Conservation (phyloP, 129 eudicot genomes). For the Flaveria trinervia region DNA sequence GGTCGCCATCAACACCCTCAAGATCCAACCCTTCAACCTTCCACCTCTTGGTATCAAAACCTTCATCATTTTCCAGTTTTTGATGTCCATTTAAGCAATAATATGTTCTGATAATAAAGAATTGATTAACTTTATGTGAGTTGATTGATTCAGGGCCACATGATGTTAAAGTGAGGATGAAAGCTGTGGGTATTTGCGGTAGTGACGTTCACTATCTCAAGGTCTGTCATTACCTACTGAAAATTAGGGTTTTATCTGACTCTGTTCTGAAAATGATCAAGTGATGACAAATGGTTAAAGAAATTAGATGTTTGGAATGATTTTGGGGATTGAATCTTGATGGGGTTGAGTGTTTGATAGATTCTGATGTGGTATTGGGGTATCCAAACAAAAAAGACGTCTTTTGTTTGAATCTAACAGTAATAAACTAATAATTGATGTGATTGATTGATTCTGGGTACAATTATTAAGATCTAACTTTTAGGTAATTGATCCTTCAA, state of each 20-base stretch:
- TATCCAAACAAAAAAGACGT: too few species aligned
- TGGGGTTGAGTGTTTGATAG: neutral
- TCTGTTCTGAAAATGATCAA: neutral
- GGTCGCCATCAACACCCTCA: constrained; percentile 67
- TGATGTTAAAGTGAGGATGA: constrained; percentile 65
- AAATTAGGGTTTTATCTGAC: neutral
- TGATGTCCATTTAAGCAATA: neutral
- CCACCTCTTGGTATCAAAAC: constrained; percentile 71
- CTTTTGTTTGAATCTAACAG: too few species aligned
- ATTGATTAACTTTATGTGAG: neutral
- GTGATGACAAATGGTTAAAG: neutral
- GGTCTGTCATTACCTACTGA: constrained; percentile 27
- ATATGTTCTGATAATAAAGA: neutral
- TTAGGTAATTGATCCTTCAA: neutral
- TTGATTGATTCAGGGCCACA: constrained; percentile 42
- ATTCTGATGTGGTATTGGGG: neutral
- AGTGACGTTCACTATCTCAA: constrained; percentile 76
- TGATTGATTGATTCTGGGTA: neutral
- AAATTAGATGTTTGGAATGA: neutral
- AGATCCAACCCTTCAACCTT: constrained; percentile 82
- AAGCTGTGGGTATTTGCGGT: constrained; percentile 74
- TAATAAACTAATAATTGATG: neutral
- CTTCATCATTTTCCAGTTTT: neutral
- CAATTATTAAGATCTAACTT: neutral
- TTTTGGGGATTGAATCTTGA: neutral